Percentiles rank a stretch among this genome's conserved stretches.
Evolutionary conservation across 495 filamentous ascomycete genomes (phyloP).

Genomic region (Glonium stellatum): DNA sequence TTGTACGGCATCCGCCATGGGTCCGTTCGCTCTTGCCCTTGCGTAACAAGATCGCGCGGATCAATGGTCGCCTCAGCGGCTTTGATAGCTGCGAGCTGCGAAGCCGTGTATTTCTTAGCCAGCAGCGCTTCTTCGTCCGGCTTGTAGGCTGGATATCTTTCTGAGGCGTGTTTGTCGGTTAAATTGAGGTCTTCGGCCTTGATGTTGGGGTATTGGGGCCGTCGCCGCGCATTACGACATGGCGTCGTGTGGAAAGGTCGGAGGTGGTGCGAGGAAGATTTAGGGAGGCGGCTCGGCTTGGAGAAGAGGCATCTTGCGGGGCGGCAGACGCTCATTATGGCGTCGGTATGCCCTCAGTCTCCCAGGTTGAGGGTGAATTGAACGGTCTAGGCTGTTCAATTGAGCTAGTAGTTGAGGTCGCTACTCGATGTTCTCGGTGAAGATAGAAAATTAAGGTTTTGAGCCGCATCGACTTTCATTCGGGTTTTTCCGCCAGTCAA

Average conservation of each 20-base stretch:
- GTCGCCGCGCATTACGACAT: slow-evolving; percentile 29
- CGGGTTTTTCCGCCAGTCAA: neutral
- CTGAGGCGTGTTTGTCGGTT: slow-evolving; percentile 33
- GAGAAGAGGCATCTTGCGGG: slow-evolving; percentile 54
- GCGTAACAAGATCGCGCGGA: slow-evolving; percentile 64
- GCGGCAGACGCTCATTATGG: slow-evolving; percentile 51
- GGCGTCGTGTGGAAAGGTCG: slow-evolving; percentile 47
- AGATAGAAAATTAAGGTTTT: slow-evolving; percentile 3
- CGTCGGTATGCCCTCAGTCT: slow-evolving; percentile 3
- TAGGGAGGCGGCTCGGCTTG: slow-evolving; percentile 35
- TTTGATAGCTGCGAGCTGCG: slow-evolving; percentile 77
- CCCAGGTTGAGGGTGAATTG: neutral
- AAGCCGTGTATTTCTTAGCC: slow-evolving; percentile 60
- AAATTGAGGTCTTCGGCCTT: slow-evolving; percentile 31
- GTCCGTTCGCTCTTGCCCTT: slow-evolving; percentile 62
- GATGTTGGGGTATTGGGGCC: slow-evolving; percentile 34
- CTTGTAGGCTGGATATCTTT: slow-evolving; percentile 57
- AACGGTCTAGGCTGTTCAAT: neutral
- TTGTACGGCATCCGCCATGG: slow-evolving; percentile 67
- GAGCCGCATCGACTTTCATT: neutral
- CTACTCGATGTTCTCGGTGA: neutral
- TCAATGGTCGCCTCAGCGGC: slow-evolving; percentile 79
- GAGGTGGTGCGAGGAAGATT: slow-evolving; percentile 41
- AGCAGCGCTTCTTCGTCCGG: slow-evolving; percentile 59
- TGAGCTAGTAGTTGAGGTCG: neutral